Conservation (phyloP, 345 rosid species). For the Rhodomyrtus tomentosa region DNA sequence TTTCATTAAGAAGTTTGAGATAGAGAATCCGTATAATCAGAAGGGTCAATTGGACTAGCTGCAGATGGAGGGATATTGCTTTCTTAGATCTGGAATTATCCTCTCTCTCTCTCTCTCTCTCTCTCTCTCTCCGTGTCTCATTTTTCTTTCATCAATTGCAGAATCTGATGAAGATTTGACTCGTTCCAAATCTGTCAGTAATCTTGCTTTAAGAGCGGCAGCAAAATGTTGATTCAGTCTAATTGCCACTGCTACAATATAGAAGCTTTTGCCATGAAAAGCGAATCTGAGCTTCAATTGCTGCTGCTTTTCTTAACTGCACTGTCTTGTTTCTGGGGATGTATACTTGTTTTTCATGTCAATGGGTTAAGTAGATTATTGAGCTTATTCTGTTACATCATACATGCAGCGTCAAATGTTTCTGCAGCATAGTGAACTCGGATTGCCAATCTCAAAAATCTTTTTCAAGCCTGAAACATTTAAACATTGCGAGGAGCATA, state of each 20-base stretch:
- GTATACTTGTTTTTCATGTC: background rate
- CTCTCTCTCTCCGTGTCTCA: too few species aligned
- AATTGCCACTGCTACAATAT: background rate
- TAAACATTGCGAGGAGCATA: background rate
- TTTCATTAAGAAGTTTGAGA: background rate
- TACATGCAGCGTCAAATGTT: background rate
- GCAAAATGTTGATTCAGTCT: background rate
- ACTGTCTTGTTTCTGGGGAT: background rate
- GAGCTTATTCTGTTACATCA: background rate
- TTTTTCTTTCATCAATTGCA: conserved; percentile 11
- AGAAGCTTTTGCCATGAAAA: background rate
- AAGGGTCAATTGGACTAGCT: background rate
- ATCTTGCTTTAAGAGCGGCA: background rate
- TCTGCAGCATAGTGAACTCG: background rate
- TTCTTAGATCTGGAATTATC: background rate
- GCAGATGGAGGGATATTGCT: background rate
- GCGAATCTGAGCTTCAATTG: background rate
- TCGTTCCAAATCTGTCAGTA: background rate
- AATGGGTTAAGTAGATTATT: background rate
- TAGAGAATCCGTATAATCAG: background rate
- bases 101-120: too few species aligned
- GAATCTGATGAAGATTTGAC: conserved; percentile 40
- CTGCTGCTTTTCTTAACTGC: background rate
- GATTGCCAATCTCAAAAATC: background rate
- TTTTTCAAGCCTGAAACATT: background rate